Conservation (phyloP, 2,329 filamentous ascomycete species). For the Bipolaris victoriae region DNA sequence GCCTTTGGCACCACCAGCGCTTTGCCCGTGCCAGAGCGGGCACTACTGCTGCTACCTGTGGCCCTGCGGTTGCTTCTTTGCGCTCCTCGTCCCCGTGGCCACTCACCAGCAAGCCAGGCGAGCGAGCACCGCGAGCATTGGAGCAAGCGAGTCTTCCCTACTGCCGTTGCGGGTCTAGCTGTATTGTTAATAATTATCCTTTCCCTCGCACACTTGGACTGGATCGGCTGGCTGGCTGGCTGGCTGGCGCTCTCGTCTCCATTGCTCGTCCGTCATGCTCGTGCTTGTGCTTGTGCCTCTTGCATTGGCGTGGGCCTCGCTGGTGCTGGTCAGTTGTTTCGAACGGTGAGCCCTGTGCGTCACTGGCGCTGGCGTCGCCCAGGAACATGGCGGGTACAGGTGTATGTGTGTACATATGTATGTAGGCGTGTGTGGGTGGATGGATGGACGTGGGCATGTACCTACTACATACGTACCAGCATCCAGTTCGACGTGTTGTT, state of each 20-base stretch:
- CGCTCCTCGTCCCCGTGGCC: not conserved
- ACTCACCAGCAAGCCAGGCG: slow-evolving; percentile 4
- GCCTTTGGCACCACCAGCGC: slow-evolving; percentile 1
- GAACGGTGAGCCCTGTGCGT: slow-evolving; percentile 17
- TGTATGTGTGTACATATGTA: too few species aligned
- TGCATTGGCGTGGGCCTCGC: not conserved
- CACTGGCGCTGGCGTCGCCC: slow-evolving; percentile 15
- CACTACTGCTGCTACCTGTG: not conserved
- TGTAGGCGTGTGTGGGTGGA: too few species aligned
- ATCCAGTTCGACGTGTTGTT: not conserved
- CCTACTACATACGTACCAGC: too few species aligned
- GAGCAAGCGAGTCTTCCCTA: slow-evolving; percentile 6
- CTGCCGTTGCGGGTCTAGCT: slow-evolving; percentile 9
- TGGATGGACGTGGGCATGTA: too few species aligned
- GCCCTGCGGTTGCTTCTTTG: not conserved
- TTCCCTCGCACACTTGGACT: not conserved
- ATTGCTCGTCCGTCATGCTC: not conserved
- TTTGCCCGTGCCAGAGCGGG: slow-evolving; percentile 16
- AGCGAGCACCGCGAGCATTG: too few species aligned
- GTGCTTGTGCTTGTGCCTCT: not conserved
- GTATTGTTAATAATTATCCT: not conserved
- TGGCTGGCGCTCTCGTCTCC: not conserved
- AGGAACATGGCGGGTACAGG: slow-evolving; percentile 10
- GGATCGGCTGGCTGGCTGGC: not conserved
- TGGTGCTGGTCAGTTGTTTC: slow-evolving; percentile 9